phyloP scores from a whole-genome alignment of 306 rosid species.

The Dicorynia guianensis region DNA sequence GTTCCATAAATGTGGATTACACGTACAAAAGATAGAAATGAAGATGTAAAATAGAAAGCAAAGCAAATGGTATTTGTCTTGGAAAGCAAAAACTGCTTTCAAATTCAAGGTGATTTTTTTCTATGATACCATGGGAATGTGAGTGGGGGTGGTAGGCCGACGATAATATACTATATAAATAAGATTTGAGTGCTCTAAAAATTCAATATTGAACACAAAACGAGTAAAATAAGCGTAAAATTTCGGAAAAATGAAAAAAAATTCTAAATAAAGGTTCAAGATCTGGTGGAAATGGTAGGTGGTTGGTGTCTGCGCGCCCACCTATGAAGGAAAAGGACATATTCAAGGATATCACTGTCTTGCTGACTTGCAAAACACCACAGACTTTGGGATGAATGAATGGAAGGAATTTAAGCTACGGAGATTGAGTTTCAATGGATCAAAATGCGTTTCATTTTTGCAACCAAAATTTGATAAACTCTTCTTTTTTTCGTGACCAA shows the following conservation, averaged over 20 bases:
- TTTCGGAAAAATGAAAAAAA: slow-evolving; percentile 36
- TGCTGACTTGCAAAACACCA: slow-evolving; percentile 29
- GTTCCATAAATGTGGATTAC: slow-evolving; percentile 70
- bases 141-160: slow-evolving; percentile 35
- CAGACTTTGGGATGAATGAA: slow-evolving; percentile 50
- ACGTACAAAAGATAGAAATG: not conserved
- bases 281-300: slow-evolving; percentile 64
- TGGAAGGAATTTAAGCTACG: slow-evolving; percentile 65
- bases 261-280: slow-evolving; percentile 25
- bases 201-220: not conserved
- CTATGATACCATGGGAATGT: slow-evolving; percentile 40
- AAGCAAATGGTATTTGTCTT: slow-evolving; percentile 31
- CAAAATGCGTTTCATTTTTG: not conserved
- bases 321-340: slow-evolving; percentile 66
- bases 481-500: too few relatives aligned
- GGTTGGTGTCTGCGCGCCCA: slow-evolving; percentile 65
- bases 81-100: not conserved
- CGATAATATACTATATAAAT: slow-evolving; percentile 23
- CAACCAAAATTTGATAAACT: not conserved
- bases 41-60: not conserved
- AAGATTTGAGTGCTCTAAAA: not conserved
- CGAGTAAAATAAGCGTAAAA: slow-evolving; percentile 16
- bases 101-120: not conserved
- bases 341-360: slow-evolving; percentile 32
- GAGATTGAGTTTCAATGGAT: slow-evolving; percentile 72